These are phyloP conservation scores for Echinochloa phyllopogon DNA, from an alignment of 176 grass and related monocot genomes.

Conservation along the genomic window DNA sequence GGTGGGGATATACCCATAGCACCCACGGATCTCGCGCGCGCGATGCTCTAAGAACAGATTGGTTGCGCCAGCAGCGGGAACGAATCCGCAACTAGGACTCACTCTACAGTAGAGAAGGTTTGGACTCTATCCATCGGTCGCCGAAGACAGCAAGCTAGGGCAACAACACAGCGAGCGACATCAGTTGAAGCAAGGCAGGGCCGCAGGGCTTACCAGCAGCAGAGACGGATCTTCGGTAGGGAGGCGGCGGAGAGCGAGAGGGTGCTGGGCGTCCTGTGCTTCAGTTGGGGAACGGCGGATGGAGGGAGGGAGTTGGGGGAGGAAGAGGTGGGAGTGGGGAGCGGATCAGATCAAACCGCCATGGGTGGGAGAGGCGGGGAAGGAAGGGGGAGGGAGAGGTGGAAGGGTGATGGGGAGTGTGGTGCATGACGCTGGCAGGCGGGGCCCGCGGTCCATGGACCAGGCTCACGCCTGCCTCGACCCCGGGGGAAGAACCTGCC, in stretches of 20 bases:
- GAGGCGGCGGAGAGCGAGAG: neutral
- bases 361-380: constrained; percentile 22
- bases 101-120: neutral
- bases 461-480: neutral
- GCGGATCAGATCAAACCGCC: constrained; percentile 48
- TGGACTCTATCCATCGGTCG: neutral
- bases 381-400: neutral
- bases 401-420: neutral
- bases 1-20: neutral
- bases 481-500: neutral
- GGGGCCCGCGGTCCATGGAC: neutral
- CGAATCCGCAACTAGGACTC: neutral
- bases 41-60: neutral
- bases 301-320: neutral
- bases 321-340: neutral
- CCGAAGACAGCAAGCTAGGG: neutral
- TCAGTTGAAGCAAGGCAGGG: neutral
- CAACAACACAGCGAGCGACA: neutral
- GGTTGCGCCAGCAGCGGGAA: neutral
- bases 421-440: neutral
- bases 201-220: constrained; percentile 31
- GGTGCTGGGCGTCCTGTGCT: neutral
- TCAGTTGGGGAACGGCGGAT: neutral
- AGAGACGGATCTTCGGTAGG: neutral
- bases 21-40: neutral